Base-by-base conservation (phyloP, 495 filamentous ascomycete species). In the Podospora didyma region DNA sequence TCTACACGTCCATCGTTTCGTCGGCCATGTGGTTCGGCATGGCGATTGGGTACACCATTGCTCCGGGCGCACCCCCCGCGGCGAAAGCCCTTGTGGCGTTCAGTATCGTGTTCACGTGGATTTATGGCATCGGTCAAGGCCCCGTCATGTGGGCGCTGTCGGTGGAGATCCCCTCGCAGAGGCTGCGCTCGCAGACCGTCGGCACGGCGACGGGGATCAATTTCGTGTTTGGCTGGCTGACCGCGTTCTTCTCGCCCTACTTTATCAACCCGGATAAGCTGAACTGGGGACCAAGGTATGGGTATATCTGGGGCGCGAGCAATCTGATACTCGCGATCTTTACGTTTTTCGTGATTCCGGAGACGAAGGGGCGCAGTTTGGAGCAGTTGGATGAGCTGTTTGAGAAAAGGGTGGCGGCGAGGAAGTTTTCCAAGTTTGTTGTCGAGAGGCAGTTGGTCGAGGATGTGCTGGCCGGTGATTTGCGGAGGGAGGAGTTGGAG, bases 341-440 rank as follows among this genome's bases (percentile, higher is more conserved):
- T 65, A 73, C 75, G 4, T 82, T 72, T 52, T 67, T 83, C 26
- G 74, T 65, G 22, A 51, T 73, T 7, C 75, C 75, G 0, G 75
- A 79, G 63, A 69, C 83, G 0, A 82, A 77, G 54, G 83, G 82
- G 0, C 73, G 79, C 22, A 83, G 78, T 0, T 70, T 86, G 24
- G 79, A 82, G 60, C 80, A 85, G 54, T 79, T 85, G 66, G 82
- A 85, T 35, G 73, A 75, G 42, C 58, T 75, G 28, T 75, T 79
- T 45, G 63, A 65, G n/a, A 69, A 70, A 22, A 59, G 63, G 2
- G 71, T 77, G 4, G 58, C 63, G 3, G 72, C 72, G 22, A 58
- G 72, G 23, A 70, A 74, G 41, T 76, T 78, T 51, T 60, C 63
- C 1, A 44, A 45, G 0, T 69, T 59, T 54, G 53, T 54, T 2